These are phyloP conservation scores for Fusarium proliferatum DNA, from an alignment of 2,329 filamentous ascomycete species.

Conservation along the genomic window DNA sequence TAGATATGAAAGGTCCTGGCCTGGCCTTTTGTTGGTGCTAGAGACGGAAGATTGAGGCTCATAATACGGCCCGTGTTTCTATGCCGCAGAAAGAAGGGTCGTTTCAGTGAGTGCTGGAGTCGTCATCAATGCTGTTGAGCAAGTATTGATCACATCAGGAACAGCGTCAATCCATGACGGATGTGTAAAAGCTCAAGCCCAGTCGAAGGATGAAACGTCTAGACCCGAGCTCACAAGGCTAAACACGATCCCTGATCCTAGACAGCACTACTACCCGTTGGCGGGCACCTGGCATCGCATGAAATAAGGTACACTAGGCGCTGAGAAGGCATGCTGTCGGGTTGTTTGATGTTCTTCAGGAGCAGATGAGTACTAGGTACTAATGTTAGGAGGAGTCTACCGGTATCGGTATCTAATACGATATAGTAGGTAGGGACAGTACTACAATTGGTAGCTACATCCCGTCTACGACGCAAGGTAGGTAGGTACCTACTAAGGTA, in stretches of 20 bases:
- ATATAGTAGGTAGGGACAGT: neutral
- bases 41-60: conserved; percentile 11
- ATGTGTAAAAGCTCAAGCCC: conserved; percentile 18
- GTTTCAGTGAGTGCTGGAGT: conserved; percentile 14
- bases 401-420: neutral
- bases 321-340: conserved; percentile 4
- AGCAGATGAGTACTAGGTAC: neutral
- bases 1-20: neutral
- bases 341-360: neutral
- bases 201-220: conserved; percentile 43
- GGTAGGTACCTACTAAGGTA: neutral
- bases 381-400: neutral
- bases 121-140: conserved; percentile 11
- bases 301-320: conserved; percentile 18
- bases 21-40: conserved; percentile 1
- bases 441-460: neutral
- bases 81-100: conserved; percentile 6
- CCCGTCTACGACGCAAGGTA: neutral
- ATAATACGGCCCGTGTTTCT: conserved; percentile 2
- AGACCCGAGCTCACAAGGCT: conserved; percentile 28
- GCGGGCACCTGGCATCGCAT: conserved; percentile 13
- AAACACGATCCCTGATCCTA: conserved; percentile 37
- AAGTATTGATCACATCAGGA: conserved; percentile 12
- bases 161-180: conserved; percentile 23
- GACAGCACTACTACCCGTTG: conserved; percentile 3